Evolutionary conservation across 352 stramenopile genomes (phyloP).

Genomic region (Peronospora destructor): DNA sequence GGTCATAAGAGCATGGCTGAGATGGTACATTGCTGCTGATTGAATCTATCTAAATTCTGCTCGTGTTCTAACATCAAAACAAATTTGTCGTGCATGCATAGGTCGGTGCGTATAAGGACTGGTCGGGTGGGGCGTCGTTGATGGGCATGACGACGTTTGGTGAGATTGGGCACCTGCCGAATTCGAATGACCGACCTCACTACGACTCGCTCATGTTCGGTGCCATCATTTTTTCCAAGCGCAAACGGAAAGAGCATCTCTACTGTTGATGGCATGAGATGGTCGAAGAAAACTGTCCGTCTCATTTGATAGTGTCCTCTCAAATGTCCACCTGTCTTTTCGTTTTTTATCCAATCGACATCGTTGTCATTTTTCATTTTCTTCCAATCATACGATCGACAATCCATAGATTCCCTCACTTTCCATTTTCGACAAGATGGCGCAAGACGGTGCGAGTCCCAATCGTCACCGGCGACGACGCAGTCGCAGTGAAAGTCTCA

Average conservation of each 20-base stretch:
- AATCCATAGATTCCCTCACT: background rate
- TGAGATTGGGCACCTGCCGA: constrained; percentile 76
- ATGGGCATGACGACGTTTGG: constrained; percentile 87
- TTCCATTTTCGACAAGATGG: constrained; percentile 25
- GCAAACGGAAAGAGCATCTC: constrained; percentile 72
- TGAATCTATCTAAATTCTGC: background rate
- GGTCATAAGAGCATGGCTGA: constrained; percentile 85
- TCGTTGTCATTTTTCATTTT: background rate
- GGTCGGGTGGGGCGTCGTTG: constrained; percentile 70
- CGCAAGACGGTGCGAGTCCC: constrained; percentile 20
- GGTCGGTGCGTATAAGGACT: constrained; percentile 82
- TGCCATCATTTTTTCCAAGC: constrained; percentile 82
- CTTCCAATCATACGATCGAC: background rate
- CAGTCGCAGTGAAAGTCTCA: constrained; percentile 29
- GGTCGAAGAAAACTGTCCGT: background rate
- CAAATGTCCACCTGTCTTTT: constrained; percentile 4
- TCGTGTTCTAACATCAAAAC: background rate
- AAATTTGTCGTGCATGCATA: constrained; percentile 15
- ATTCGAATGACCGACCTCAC: constrained; percentile 76
- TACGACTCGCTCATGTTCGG: constrained; percentile 89
- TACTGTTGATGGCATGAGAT: constrained; percentile 34
- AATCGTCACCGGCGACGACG: constrained; percentile 30
- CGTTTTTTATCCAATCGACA: constrained; percentile 15
- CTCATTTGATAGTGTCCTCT: constrained; percentile 8
- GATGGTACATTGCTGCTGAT: constrained; percentile 40